Evolutionary conservation across 768 basidiomycete species (phyloP).

Genomic region (Multifurca ochricompacta): DNA sequence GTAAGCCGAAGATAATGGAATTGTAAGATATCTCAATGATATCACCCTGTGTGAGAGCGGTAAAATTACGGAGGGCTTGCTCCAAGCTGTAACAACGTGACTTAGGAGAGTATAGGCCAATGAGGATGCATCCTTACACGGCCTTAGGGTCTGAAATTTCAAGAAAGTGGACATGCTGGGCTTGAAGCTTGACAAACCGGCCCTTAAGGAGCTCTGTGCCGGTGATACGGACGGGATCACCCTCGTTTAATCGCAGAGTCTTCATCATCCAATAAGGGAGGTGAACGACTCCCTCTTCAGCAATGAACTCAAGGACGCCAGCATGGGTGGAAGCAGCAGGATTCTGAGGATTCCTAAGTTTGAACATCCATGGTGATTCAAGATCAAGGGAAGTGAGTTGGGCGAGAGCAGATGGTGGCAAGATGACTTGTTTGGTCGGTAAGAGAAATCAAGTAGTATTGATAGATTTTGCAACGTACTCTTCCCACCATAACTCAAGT

Average conservation of each 20-base stretch:
- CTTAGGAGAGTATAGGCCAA: neutral
- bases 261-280: constrained; percentile 99
- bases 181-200: constrained; percentile 93
- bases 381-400: constrained; percentile 82
- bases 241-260: constrained; percentile 85
- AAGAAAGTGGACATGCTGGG: constrained; percentile 90
- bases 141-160: constrained; percentile 98
- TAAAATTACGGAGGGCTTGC: constrained; percentile 89
- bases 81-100: constrained; percentile 57
- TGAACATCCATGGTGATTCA: constrained; percentile 92
- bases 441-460: constrained; percentile 9
- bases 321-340: constrained; percentile 83
- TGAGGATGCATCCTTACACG: constrained; percentile 53
- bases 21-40: constrained; percentile 99
- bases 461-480: constrained; percentile 48
- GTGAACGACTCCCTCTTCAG: constrained; percentile 91
- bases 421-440: constrained; percentile 59
- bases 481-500: constrained; percentile 95
- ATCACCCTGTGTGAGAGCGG: constrained; percentile 87
- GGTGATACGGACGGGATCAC: constrained; percentile 89
- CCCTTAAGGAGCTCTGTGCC: constrained; percentile 87
- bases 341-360: constrained; percentile 86
- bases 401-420: constrained; percentile 94
- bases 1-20: constrained; percentile 86
- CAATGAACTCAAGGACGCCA: constrained; percentile 98